Percentiles rank a stretch among this genome's conserved stretches.
Conservation (phyloP, 2,329 filamentous ascomycete species). For the Allantophomopsis cytisporea region DNA sequence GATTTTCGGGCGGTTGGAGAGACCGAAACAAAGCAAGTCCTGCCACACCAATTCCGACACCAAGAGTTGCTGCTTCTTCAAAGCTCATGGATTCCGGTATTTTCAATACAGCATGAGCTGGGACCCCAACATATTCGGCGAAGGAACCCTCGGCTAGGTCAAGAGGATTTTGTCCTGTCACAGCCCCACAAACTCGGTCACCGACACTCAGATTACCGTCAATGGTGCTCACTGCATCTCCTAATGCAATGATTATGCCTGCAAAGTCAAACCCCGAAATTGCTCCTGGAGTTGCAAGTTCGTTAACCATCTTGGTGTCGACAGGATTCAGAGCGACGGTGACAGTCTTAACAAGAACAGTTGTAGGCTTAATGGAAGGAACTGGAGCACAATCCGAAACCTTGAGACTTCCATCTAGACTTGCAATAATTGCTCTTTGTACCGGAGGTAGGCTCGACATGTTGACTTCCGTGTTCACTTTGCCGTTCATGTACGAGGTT, state of each 20-base stretch:
- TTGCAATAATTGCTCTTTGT: neutral
- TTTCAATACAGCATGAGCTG: slow-evolving; percentile 9
- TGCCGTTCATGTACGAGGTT: too few species aligned
- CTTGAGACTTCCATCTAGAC: neutral
- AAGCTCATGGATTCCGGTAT: slow-evolving; percentile 13
- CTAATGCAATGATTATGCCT: slow-evolving; percentile 14
- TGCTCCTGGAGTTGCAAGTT: slow-evolving; percentile 9
- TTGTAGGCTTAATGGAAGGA: neutral
- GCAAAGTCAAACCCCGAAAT: slow-evolving; percentile 17
- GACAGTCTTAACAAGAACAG: slow-evolving; percentile 14
- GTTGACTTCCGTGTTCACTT: too few species aligned
- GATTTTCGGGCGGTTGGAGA: slow-evolving; percentile 9
- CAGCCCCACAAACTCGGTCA: slow-evolving; percentile 14
- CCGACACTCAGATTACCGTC: too few species aligned
- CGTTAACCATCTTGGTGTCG: slow-evolving; percentile 16
- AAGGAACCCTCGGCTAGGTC: slow-evolving; percentile 14
- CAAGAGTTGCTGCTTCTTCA: slow-evolving; percentile 12
- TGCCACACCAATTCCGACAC: slow-evolving; percentile 2
- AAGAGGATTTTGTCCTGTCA: neutral
- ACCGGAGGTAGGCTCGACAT: neutral
- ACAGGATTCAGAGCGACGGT: slow-evolving; percentile 17
- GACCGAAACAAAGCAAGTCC: slow-evolving; percentile 9
- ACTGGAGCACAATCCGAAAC: neutral
- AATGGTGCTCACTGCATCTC: slow-evolving; percentile 4
- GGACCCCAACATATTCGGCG: slow-evolving; percentile 14